These are phyloP conservation scores for Gonapodya prolifera DNA, from an alignment of 192 early-diverging fungal species.

Conservation along the genomic window DNA sequence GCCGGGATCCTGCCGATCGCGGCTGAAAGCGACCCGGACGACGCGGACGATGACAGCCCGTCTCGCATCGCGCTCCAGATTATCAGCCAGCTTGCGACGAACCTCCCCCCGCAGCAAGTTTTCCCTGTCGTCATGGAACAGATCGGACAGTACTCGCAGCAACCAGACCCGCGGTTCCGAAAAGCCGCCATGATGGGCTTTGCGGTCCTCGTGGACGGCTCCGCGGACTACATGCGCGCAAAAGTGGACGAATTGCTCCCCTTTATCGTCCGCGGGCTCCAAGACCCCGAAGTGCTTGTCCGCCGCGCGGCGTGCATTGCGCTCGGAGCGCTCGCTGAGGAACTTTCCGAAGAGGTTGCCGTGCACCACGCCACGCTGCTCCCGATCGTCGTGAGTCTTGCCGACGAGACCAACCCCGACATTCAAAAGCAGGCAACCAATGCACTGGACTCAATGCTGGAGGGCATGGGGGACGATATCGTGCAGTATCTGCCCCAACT, in stretches of 20 bases:
- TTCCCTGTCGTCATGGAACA: constrained; percentile 64
- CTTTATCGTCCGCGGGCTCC: constrained; percentile 61
- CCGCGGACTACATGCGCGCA: constrained; percentile 69
- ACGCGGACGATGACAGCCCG: constrained; percentile 72
- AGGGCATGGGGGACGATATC: constrained; percentile 69
- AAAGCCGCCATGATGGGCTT: constrained; percentile 83
- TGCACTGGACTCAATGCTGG: constrained; percentile 80
- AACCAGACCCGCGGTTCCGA: constrained; percentile 54
- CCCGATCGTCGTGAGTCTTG: constrained; percentile 72
- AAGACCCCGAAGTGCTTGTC: constrained; percentile 65
- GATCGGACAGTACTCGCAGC: constrained; percentile 70
- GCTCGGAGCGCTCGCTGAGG: constrained; percentile 63
- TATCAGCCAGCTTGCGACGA: constrained; percentile 66
- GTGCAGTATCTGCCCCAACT: constrained; percentile 65
- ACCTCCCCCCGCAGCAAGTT: constrained; percentile 74
- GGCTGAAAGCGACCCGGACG: constrained; percentile 65
- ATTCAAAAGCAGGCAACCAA: constrained; percentile 69
- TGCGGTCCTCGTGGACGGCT: constrained; percentile 70
- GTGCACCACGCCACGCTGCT: constrained; percentile 67
- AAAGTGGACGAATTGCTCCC: constrained; percentile 67
- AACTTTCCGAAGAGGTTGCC: constrained; percentile 67
- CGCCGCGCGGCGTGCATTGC: constrained; percentile 81
- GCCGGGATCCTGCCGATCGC: constrained; percentile 70
- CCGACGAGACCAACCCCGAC: constrained; percentile 59
- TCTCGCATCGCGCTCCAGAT: constrained; percentile 52